Evolutionary conservation across 2,329 filamentous ascomycete genomes (phyloP).

Genomic region (Penicillium psychrosexuale): DNA sequence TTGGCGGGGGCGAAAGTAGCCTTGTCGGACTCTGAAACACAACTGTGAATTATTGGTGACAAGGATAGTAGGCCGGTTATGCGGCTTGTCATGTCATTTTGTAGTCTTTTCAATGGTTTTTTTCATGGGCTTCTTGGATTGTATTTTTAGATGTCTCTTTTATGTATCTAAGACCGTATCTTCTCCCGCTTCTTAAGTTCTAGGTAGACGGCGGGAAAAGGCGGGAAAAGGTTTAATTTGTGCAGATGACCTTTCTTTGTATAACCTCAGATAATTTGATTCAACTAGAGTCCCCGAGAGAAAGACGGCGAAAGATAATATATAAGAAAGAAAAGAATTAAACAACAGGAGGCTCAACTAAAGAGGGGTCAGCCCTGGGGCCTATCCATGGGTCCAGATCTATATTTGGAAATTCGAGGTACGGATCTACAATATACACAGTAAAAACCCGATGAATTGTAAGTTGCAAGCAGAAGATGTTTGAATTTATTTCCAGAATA

Average conservation of each 20-base stretch:
- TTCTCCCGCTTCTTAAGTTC: no score
- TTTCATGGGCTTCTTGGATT: no score
- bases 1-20: constrained; percentile 20
- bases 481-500: constrained; percentile 15
- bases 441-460: background rate
- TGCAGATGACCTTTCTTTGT: no score
- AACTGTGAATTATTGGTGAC: background rate
- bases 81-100: no score
- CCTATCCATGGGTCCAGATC: constrained; percentile 11
- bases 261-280: background rate
- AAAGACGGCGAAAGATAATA: background rate
- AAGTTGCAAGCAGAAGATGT: background rate
- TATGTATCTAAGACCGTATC: no score
- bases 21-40: background rate
- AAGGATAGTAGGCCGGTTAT: no score
- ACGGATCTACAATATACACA: background rate
- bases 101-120: no score
- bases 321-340: background rate
- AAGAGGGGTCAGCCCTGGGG: background rate
- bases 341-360: background rate
- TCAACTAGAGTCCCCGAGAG: background rate
- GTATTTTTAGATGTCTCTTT: no score
- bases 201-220: no score
- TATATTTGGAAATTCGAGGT: constrained; percentile 3
- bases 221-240: no score